A percentile compares a stretch with the other conserved stretches of the same genome.
Evolutionary conservation across 2,329 filamentous ascomycete genomes (phyloP).

Genomic region (Helotiales sp.): DNA sequence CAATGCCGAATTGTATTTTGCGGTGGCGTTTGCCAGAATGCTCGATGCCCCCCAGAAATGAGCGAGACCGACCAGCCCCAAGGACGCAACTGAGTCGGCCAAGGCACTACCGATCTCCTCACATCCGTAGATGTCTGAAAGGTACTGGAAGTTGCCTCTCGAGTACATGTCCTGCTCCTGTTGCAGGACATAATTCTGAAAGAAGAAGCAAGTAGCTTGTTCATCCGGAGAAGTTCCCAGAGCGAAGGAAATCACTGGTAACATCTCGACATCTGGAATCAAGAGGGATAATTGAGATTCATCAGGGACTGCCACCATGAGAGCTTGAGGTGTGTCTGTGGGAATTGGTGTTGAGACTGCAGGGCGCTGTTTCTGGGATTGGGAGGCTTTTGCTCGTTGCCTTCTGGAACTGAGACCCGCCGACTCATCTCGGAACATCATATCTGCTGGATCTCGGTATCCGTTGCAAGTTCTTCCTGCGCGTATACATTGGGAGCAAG

Average conservation of each 20-base stretch:
- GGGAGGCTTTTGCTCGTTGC: constrained; percentile 15
- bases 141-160: constrained; percentile 34
- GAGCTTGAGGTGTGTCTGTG: not conserved
- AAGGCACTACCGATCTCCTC: constrained; percentile 50
- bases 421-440: constrained; percentile 64
- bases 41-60: constrained; percentile 34
- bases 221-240: constrained; percentile 28
- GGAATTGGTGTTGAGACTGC: not conserved
- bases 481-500: constrained; percentile 60
- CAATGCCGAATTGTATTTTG: constrained; percentile 35
- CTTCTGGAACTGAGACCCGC: constrained; percentile 24
- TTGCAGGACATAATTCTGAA: constrained; percentile 38
- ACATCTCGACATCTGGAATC: not conserved
- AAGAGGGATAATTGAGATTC: not conserved
- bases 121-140: constrained; percentile 41
- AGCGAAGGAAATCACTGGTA: constrained; percentile 3
- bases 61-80: constrained; percentile 36
- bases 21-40: constrained; percentile 22
- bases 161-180: constrained; percentile 17
- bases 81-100: constrained; percentile 30
- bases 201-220: constrained; percentile 38
- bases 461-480: constrained; percentile 57
- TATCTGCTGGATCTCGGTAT: constrained; percentile 59
- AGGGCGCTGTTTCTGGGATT: constrained; percentile 7
- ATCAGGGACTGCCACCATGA: not conserved